Evolutionary conservation across 192 early-diverging fungal genomes (phyloP).

Genomic region (Dissophora ornata): DNA sequence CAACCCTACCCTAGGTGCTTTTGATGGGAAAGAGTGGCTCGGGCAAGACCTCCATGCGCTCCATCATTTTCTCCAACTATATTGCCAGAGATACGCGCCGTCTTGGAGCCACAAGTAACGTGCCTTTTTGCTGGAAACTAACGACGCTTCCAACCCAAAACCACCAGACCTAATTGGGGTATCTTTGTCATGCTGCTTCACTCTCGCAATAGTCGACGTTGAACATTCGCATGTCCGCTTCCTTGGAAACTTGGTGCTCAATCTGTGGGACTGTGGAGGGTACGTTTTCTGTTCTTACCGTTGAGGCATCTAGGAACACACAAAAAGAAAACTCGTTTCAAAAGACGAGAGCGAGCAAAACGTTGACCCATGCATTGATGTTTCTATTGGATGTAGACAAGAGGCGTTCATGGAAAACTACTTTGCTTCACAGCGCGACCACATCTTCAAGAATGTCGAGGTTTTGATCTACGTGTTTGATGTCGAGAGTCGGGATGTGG

Average conservation of each 20-base stretch:
- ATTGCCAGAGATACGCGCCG: constrained; percentile 94
- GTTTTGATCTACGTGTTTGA: constrained; percentile 99
- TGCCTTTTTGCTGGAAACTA: neutral
- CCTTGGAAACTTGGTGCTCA: constrained; percentile 95
- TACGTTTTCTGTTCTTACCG: constrained; percentile 49
- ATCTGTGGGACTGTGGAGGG: constrained; percentile 97
- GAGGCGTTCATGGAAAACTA: constrained; percentile 98
- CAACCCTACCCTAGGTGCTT: constrained; percentile 73
- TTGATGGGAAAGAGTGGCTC: constrained; percentile 98
- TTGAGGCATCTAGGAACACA: neutral
- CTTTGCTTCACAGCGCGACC: constrained; percentile 90
- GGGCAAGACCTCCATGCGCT: constrained; percentile 99
- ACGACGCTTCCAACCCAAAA: too few relatives aligned
- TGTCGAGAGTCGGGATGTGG: constrained; percentile 89
- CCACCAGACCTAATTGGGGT: too few relatives aligned
- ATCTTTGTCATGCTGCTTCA: too few relatives aligned
- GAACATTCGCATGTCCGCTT: constrained; percentile 97
- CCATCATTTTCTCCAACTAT: constrained; percentile 98
- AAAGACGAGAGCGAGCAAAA: neutral
- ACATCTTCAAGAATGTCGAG: constrained; percentile 98
- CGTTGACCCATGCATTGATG: too few relatives aligned
- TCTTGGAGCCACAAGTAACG: constrained; percentile 93
- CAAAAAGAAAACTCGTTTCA: neutral
- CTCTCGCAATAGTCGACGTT: constrained; percentile 93
- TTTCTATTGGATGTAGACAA: constrained; percentile 66